Conservation (phyloP, 768 basidiomycete genomes). For the Collybiopsis confluens region DNA sequence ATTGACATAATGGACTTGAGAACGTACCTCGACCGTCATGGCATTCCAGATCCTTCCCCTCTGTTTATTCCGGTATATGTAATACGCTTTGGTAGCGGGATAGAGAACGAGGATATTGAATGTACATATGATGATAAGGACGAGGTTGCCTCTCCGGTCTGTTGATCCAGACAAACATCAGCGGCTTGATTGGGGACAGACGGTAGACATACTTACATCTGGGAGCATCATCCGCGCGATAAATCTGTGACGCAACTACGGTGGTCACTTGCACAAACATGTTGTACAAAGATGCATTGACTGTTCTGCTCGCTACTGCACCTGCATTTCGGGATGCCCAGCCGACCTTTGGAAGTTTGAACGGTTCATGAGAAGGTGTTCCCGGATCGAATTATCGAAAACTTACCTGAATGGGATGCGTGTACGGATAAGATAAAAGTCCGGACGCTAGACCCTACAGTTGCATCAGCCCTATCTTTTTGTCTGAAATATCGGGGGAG, state of each 20-base stretch:
- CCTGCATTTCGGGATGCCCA: conserved; percentile 62
- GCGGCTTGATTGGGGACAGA: too few species aligned
- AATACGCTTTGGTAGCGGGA: conserved; percentile 49
- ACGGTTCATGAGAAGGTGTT: background rate
- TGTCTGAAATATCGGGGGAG: conserved; percentile 2
- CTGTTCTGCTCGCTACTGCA: conserved; percentile 54
- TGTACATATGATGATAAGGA: conserved; percentile 47
- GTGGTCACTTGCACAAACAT: conserved; percentile 46
- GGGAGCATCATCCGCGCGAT: conserved; percentile 54
- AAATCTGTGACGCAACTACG: conserved; percentile 52
- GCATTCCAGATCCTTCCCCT: conserved; percentile 52
- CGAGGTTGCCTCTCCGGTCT: conserved; percentile 57
- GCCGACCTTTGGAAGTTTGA: conserved; percentile 27
- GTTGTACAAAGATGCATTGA: conserved; percentile 57
- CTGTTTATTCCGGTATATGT: conserved; percentile 54
- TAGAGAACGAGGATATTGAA: conserved; percentile 52
- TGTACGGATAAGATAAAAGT: conserved; percentile 44
- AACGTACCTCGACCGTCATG: conserved; percentile 45
- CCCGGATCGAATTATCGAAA: too few species aligned
- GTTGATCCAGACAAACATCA: too few species aligned
- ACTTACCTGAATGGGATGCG: conserved; percentile 44
- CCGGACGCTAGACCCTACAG: conserved; percentile 38
- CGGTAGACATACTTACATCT: conserved; percentile 44
- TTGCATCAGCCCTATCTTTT: too few species aligned
- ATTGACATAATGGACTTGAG: too few species aligned